These are phyloP conservation scores for Rhododendron ferrugineum DNA, from an alignment of 148 eudicot genomes.

Conservation along the genomic window DNA sequence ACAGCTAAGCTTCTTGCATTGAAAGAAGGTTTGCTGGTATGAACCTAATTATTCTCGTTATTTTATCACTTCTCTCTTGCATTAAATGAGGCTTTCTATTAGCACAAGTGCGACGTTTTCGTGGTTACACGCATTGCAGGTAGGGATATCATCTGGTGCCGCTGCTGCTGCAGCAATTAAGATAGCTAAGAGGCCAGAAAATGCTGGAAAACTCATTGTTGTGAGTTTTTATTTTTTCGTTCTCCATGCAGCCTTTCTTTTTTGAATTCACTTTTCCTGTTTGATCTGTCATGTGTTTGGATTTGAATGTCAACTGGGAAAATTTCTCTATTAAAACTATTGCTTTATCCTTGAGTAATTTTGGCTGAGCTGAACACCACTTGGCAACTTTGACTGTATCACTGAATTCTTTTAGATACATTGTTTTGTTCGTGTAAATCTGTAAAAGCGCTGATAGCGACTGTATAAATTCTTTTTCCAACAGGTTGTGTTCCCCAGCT, in stretches of 20 bases:
- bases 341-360: background rate
- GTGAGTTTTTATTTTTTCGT: background rate
- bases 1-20: slow-evolving; percentile 37
- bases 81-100: background rate
- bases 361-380: background rate
- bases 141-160: slow-evolving; percentile 93
- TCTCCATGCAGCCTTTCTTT: background rate
- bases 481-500: slow-evolving; percentile 76
- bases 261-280: background rate
- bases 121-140: slow-evolving; percentile 29
- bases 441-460: background rate
- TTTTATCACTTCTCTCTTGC: background rate
- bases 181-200: slow-evolving; percentile 83
- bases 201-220: slow-evolving; percentile 50
- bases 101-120: background rate
- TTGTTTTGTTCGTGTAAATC: background rate
- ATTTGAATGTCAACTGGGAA: background rate
- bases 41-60: slow-evolving; percentile 3
- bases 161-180: slow-evolving; percentile 85
- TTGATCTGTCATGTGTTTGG: background rate
- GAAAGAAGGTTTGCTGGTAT: slow-evolving; percentile 50
- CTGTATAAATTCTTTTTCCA: background rate
- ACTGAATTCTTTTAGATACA: background rate
- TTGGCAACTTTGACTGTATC: background rate
- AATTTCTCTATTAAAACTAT: background rate